Evolutionary conservation across 1,139 yeast species (phyloP).

Genomic region (Yamadazyma mexicana): DNA sequence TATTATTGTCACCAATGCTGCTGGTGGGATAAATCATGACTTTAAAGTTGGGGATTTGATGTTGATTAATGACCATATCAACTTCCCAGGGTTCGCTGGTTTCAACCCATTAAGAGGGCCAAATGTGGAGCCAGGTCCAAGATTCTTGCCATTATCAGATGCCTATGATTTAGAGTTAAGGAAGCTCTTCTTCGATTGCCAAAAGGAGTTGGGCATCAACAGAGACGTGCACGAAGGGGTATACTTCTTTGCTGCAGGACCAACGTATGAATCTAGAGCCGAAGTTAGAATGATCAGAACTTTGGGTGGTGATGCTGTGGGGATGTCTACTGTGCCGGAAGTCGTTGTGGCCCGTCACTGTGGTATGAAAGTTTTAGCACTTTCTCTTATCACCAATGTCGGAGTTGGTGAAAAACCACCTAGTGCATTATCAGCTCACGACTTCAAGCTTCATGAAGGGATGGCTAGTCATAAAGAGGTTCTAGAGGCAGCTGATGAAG

Average conservation of each 20-base stretch:
- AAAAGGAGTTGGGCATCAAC: conserved; percentile 46
- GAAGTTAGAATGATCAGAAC: conserved; percentile 75
- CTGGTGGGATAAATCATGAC: conserved; percentile 76
- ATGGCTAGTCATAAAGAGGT: conserved; percentile 92
- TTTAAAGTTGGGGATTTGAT: conserved; percentile 85
- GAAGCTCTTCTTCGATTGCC: conserved; percentile 53
- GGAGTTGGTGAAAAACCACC: conserved; percentile 78
- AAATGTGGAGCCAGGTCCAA: conserved; percentile 77
- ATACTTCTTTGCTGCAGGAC: conserved; percentile 86
- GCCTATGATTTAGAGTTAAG: conserved; percentile 82
- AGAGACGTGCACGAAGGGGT: conserved; percentile 83
- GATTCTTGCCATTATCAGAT: conserved; percentile 86
- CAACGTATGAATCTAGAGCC: conserved; percentile 91
- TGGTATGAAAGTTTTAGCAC: conserved; percentile 77
- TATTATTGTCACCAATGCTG: conserved; percentile 87
- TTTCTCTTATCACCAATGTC: conserved; percentile 83
- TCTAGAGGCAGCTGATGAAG: conserved; percentile 74
- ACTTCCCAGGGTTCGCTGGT: conserved; percentile 89
- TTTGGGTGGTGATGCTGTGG: conserved; percentile 92
- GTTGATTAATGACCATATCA: conserved; percentile 86
- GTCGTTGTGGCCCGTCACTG: conserved; percentile 89
- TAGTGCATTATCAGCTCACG: conserved; percentile 63
- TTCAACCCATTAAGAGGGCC: conserved; percentile 87
- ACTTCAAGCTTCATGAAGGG: conserved; percentile 61
- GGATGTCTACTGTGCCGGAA: conserved; percentile 98